Conservation (phyloP, 345 rosid genomes). For the Hibiscus mutabilis region DNA sequence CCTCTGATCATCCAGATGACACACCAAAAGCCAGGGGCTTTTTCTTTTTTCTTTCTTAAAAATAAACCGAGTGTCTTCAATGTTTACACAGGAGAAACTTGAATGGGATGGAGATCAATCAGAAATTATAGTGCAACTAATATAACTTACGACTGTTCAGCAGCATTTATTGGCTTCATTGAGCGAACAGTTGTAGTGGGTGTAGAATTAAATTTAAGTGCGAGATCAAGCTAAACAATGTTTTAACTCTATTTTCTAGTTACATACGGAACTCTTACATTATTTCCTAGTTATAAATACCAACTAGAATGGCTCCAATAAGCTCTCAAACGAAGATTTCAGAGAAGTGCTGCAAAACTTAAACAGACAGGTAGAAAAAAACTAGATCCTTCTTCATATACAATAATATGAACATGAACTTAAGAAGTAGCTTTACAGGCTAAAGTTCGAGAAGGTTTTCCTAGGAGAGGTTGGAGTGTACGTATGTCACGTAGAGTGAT, state of each 20-base stretch:
- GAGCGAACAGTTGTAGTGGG: neutral
- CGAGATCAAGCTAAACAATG: neutral
- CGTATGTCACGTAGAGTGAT: neutral
- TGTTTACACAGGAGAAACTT: neutral
- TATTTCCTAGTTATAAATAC: neutral
- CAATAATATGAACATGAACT: neutral
- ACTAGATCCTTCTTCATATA: neutral
- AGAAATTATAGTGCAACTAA: neutral
- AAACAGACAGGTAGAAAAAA: neutral
- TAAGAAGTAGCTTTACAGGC: neutral
- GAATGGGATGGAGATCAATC: neutral
- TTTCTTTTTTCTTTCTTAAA: neutral
- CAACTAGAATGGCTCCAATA: neutral
- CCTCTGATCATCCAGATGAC: neutral
- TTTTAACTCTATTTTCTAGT: neutral
- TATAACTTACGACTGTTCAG: neutral
- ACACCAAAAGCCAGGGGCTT: neutral
- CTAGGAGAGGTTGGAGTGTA: no score
- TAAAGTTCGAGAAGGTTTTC: neutral
- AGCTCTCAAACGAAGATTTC: neutral
- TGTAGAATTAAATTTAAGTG: neutral
- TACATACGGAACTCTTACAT: neutral
- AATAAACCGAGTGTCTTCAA: neutral
- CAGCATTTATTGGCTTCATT: slow-evolving; percentile 3
- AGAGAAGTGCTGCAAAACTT: neutral